These are phyloP conservation scores for Leptomonas seymouri DNA, from an alignment of 208 protist species.

Conservation along the genomic window DNA sequence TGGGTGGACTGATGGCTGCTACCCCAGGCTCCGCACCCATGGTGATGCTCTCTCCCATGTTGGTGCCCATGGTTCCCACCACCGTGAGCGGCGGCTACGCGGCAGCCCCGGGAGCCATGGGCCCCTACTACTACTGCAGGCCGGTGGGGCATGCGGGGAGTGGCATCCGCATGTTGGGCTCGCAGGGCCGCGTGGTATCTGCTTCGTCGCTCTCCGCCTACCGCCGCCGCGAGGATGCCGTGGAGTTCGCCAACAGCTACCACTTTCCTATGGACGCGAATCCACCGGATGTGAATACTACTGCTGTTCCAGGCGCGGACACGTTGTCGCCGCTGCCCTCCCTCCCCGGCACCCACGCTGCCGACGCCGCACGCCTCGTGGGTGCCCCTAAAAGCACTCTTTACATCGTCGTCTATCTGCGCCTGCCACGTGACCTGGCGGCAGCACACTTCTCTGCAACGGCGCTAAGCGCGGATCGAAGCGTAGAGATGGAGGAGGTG, in stretches of 20 bases:
- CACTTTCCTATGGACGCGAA: constrained; percentile 1
- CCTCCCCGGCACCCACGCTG: background rate
- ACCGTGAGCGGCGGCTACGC: background rate
- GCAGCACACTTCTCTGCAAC: constrained; percentile 16
- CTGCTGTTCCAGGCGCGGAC: background rate
- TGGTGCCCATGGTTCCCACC: constrained; percentile 1
- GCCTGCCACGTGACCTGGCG: constrained; percentile 27
- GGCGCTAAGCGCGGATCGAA: constrained; percentile 19
- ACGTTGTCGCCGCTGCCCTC: constrained; percentile 9
- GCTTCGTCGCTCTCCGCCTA: constrained; percentile 21
- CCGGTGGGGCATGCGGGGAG: constrained; percentile 13
- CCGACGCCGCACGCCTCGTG: background rate
- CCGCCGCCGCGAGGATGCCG: constrained; percentile 21
- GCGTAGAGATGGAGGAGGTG: constrained; percentile 18
- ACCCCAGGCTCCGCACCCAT: background rate
- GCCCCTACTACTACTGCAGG: constrained; percentile 24
- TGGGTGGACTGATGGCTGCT: no score
- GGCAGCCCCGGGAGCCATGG: background rate
- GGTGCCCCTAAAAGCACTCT: background rate
- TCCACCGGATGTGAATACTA: background rate
- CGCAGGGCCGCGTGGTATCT: constrained; percentile 19
- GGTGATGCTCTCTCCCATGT: constrained; percentile 15
- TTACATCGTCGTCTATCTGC: constrained; percentile 29
- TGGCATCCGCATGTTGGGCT: constrained; percentile 11
- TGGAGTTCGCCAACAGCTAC: constrained; percentile 29